Evolutionary conservation across 129 eudicot species (phyloP), one percentile per base, ranked within the genome.

Genomic region (Chrysanthemum seticuspe): DNA sequence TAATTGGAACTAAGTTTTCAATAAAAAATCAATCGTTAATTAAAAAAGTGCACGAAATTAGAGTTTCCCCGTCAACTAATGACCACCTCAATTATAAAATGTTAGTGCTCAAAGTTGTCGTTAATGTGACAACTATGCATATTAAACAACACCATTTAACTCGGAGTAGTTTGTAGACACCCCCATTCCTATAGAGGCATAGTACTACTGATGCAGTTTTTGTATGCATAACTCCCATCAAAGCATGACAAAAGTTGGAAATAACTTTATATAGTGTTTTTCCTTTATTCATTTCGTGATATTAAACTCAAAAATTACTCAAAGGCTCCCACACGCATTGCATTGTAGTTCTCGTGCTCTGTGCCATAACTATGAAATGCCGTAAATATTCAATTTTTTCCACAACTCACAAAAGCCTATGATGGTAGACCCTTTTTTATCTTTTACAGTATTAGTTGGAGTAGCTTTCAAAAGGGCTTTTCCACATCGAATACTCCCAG

Each of bases 301-400:
- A 2, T 21, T 40, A 3, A 72, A 16, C 27, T 47, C 4, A 59
- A 3, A 45, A 59, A 3, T 21, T 59, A 48, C 23, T 3, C 13
- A 61, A 71, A 59, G 62, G 12, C 62, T 40, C 68, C 62, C 83
- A 78, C 82, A 83, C 75, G 79, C 76, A 76, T 74, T 50, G 19
- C 61, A 48, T 55, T 69, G 75, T 48, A 62, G 50, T 48, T 70
- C 67, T 74, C 23, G 80, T 76, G 85, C 84, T 83, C 48, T 50
- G 77, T 78, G 83, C 79, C 45, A 36, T 50, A 58, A 48, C 61
- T 16, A 18, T 6, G 34, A 73, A 73, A 25, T n/a, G 5, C 27
- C 25, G 36, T 51, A 74, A 65, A 74, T 12, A 12, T 36, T 74
- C 78, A 13, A 74, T 45, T 74, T 50, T 36, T 52, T 27, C 25